Base-by-base conservation (phyloP, 2,329 filamentous ascomycete genomes). In the Septoria petroselini region DNA sequence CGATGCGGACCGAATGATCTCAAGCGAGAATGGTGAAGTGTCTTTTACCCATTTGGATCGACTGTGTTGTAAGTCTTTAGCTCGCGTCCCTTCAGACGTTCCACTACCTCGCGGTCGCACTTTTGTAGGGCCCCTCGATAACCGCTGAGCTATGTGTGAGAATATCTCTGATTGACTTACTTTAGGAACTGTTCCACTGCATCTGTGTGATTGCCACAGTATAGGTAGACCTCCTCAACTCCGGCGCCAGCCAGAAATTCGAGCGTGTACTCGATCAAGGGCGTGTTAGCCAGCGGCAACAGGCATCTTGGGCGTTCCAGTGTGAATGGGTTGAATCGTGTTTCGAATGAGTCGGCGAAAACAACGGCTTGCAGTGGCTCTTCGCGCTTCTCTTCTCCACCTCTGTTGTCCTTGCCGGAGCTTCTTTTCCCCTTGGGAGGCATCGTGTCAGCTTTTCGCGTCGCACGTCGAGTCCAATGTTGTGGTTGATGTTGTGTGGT, bases 181-280 rank as follows among this genome's bases (percentile, higher is more conserved):
- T 83, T 80, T 61, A 98, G 84, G 68, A 97, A 95, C 58, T 82
- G 79, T 72, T 97, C 91, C 48, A 98, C 81, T 67, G 90, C 82
- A 52, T 93, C 85, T 23, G 86, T 86, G 68, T 96, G 90, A 21
- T 88, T 84, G 53, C 89, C 88, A 62, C 86, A 91, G 73, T 96
- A 97, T 51, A 98, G 80, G 68, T 87, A 95, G 46, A 97, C 86
- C 58, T 96, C 88, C 61, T 93, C 84, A n/a, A 97, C 90, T 50
- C 91, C 90, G 51, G 93, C 90, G 78, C 91, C 91, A 58, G 90
- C 90, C 1, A 98, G 83, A 64, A 95, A 97, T 66, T 97, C 91
- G 63, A 97, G 83, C 3, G 91, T 97, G 69, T 98, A 97, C 70
- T 98, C 93, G 72, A 98, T 95, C 56, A 98, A 77, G 29, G 93